Evolutionary conservation across 2,329 filamentous ascomycete species (phyloP).

Genomic region (Paecilomyces sp.): DNA sequence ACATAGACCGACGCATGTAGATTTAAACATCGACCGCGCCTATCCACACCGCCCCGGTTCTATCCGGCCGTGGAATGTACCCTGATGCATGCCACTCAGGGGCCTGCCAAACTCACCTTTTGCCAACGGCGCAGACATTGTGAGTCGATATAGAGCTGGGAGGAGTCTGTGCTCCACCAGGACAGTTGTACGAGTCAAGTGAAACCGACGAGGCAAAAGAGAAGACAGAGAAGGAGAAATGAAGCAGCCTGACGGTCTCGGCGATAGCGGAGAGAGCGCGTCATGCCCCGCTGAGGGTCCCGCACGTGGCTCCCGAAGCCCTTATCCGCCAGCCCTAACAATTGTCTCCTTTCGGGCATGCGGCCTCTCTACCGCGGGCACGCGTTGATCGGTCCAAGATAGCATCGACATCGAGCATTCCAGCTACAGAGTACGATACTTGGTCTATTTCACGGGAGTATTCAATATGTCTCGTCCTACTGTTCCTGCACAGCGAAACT

Average conservation of each 20-base stretch:
- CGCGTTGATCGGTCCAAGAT: neutral
- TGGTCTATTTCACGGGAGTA: neutral
- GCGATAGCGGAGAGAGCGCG: neutral
- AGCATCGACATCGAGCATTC: neutral
- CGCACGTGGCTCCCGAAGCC: constrained; percentile 23
- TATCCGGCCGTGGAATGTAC: constrained; percentile 1
- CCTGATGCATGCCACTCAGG: neutral
- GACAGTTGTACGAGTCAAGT: constrained; percentile 2
- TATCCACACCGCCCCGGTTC: constrained; percentile 18
- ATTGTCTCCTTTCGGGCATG: constrained; percentile 20
- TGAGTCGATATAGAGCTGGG: constrained; percentile 4
- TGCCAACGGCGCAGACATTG: constrained; percentile 41
- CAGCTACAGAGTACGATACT: neutral
- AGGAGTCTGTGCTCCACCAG: neutral
- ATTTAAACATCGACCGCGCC: constrained; percentile 16
- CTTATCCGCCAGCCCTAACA: constrained; percentile 28
- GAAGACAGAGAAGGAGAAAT: neutral
- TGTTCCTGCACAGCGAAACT: constrained; percentile 44
- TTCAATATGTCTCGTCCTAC: constrained; percentile 45
- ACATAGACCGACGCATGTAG: constrained; percentile 5
- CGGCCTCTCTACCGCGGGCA: constrained; percentile 18
- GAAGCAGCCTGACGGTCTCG: neutral
- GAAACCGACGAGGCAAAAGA: neutral
- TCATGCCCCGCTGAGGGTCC: constrained; percentile 6
- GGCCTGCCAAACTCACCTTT: constrained; percentile 32